Evolutionary conservation across 768 basidiomycete species (phyloP).

Genomic region (Leucosporidium scottii): DNA sequence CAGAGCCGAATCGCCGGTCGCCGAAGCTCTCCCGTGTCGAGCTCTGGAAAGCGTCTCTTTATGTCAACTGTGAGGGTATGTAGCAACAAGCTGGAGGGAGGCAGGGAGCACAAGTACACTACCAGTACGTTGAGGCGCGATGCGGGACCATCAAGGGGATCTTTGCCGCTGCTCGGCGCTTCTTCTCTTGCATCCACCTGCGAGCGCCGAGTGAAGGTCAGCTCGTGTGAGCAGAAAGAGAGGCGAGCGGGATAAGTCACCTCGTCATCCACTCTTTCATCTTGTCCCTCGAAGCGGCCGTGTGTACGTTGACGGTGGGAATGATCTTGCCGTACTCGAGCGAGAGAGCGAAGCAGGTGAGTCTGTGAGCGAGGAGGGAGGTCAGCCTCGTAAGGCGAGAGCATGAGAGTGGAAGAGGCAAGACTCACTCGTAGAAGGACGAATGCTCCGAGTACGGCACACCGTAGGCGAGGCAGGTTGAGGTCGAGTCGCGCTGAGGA

Average conservation of each 20-base stretch:
- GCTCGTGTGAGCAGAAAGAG: no score
- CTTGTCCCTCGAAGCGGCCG: conserved; percentile 62
- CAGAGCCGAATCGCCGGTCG: no score
- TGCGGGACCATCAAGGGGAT: conserved; percentile 23
- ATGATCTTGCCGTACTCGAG: conserved; percentile 79
- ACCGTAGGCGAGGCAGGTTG: conserved; percentile 47
- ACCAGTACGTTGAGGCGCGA: conserved; percentile 31
- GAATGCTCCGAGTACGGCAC: conserved; percentile 85
- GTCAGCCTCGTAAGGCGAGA: neutral
- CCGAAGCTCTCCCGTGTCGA: no score
- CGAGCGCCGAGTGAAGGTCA: conserved; percentile 44
- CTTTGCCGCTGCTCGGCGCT: conserved; percentile 48
- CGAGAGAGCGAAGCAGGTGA: conserved; percentile 85
- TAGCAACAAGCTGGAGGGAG: no score
- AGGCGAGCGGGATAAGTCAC: no score
- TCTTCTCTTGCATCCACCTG: conserved; percentile 79
- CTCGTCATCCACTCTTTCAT: conserved; percentile 65
- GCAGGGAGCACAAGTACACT: neutral
- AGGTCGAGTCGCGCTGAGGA: conserved; percentile 59
- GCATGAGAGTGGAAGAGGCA: no score
- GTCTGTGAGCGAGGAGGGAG: conserved; percentile 10
- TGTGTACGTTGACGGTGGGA: conserved; percentile 86
- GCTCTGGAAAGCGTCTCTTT: no score
- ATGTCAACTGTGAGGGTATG: no score
- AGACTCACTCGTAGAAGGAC: conserved; percentile 67